Evolutionary conservation across 2,329 filamentous ascomycete species (phyloP).

Genomic region (Mariannaea sp.): DNA sequence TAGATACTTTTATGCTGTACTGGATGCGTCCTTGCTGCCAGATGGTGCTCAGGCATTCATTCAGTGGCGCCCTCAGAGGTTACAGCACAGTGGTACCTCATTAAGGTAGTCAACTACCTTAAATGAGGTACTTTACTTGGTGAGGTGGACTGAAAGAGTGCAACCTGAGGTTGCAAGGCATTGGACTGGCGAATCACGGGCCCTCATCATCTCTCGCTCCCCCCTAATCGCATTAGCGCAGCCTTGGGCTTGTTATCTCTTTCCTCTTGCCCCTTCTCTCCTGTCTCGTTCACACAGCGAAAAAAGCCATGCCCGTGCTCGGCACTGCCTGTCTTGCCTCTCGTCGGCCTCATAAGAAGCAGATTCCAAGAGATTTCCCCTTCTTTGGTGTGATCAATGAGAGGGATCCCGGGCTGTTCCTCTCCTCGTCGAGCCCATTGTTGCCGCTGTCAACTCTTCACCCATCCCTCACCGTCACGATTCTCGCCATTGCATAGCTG

Average conservation of each 20-base stretch:
- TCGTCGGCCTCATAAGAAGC: conserved; percentile 40
- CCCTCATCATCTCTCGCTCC: background rate
- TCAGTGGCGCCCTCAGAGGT: no score
- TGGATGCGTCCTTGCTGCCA: conserved; percentile 16
- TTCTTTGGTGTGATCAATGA: conserved; percentile 1
- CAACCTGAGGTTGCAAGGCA: no score
- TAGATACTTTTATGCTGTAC: background rate
- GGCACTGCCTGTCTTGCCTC: conserved; percentile 36
- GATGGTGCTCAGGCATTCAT: conserved; percentile 26
- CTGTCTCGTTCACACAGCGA: conserved; percentile 23
- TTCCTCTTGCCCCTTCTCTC: conserved; percentile 38
- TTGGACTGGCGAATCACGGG: conserved; percentile 19
- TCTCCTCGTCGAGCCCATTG: conserved; percentile 7
- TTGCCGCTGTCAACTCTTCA: conserved; percentile 6
- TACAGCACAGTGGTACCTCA: no score
- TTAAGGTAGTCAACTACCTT: no score
- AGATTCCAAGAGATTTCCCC: conserved; percentile 29
- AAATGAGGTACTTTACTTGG: no score
- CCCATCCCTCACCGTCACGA: background rate
- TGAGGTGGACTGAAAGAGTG: no score
- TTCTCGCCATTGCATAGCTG: background rate
- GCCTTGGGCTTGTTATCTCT: conserved; percentile 37
- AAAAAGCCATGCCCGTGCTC: conserved; percentile 35
- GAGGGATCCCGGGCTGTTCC: conserved; percentile 2
- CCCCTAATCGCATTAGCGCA: conserved; percentile 29